Conservation (phyloP, 108 stramenopile genomes). For the Cyclotella kingstonii region DNA sequence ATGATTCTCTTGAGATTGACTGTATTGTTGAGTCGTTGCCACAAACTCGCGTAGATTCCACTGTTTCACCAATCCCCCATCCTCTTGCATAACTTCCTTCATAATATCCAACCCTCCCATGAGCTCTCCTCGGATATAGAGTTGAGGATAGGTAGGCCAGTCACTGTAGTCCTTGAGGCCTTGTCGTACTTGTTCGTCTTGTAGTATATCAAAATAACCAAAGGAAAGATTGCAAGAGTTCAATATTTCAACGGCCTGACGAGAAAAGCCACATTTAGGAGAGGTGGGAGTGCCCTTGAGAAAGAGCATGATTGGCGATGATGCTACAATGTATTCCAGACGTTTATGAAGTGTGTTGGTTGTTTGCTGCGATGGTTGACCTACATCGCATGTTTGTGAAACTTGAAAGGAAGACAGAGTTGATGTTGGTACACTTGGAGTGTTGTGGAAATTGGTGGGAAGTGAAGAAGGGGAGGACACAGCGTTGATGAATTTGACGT, state of each 20-base stretch:
- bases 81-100: constrained; percentile 88
- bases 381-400: no score
- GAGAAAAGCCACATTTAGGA: constrained; percentile 94
- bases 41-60: constrained; percentile 39
- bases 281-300: constrained; percentile 90
- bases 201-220: constrained; percentile 85
- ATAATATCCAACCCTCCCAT: constrained; percentile 97
- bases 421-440: no score
- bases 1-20: no score
- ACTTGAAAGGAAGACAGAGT: no score
- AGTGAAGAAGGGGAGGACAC: no score
- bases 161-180: constrained; percentile 83
- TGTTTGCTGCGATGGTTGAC: constrained; percentile 1
- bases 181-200: constrained; percentile 86
- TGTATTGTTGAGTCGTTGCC: no score
- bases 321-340: constrained; percentile 56
- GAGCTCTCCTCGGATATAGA: constrained; percentile 93
- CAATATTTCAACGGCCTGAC: constrained; percentile 82
- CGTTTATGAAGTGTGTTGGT: constrained; percentile 51
- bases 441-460: no score
- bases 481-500: constrained; percentile 28
- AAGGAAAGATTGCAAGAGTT: constrained; percentile 62
- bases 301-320: constrained; percentile 87
- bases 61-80: constrained; percentile 62
- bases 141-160: constrained; percentile 97